phyloP scores from a whole-genome alignment of 306 rosid genomes.

The Vigna radiata region DNA sequence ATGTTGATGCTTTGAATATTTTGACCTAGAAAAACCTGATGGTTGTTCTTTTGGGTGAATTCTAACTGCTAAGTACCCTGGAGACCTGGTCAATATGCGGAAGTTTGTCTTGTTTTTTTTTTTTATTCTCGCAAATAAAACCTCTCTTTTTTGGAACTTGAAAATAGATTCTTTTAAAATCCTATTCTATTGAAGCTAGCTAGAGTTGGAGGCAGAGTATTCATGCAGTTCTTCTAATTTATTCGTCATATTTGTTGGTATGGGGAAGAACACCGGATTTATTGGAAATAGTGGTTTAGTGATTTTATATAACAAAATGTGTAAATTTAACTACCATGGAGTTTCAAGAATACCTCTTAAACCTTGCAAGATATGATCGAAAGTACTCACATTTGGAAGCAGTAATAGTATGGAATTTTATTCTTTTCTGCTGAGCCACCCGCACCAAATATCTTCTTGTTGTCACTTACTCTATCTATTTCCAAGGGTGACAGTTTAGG shows the following conservation, averaged over 20 bases:
- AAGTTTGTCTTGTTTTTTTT: background rate
- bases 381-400: conserved; percentile 15
- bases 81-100: background rate
- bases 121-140: background rate
- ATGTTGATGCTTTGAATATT: conserved; percentile 31
- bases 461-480: conserved; percentile 4
- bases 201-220: conserved; percentile 1
- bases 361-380: conserved; percentile 3
- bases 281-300: background rate
- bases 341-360: conserved; percentile 12
- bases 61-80: background rate
- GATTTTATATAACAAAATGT: conserved; percentile 5
- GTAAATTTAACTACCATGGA: background rate
- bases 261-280: background rate
- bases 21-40: conserved; percentile 4
- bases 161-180: background rate
- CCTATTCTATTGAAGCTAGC: conserved; percentile 6
- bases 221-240: background rate
- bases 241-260: conserved; percentile 1
- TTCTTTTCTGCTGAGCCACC: background rate
- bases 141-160: background rate
- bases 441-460: background rate
- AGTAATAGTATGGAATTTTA: background rate
- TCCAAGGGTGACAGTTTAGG: background rate
- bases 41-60: conserved; percentile 36